Conservation (phyloP, 2,329 filamentous ascomycete genomes). For the Huntiella savannae region DNA sequence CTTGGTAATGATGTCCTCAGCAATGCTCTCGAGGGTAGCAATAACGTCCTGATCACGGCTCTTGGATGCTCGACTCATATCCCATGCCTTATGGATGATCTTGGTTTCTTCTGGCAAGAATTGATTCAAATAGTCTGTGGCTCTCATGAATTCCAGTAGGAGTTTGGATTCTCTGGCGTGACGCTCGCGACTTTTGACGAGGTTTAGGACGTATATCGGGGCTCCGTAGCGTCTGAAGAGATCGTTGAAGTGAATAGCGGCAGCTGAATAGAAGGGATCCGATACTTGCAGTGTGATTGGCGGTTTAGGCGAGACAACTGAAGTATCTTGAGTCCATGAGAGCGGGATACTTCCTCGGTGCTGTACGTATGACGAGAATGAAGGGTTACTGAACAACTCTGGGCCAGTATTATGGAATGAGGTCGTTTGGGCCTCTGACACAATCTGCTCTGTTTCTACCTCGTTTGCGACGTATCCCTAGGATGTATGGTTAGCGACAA, state of each 20-base stretch:
- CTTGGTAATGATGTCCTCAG: conserved; percentile 63
- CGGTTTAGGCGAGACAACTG: conserved; percentile 86
- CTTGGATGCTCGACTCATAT: conserved; percentile 94
- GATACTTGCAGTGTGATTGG: conserved; percentile 90
- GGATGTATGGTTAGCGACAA: background rate
- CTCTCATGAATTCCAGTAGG: conserved; percentile 67
- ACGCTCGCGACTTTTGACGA: conserved; percentile 77
- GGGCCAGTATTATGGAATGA: conserved; percentile 88
- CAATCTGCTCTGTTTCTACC: conserved; percentile 96
- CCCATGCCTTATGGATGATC: conserved; percentile 88
- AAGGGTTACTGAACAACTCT: conserved; percentile 67
- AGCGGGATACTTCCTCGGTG: conserved; percentile 92
- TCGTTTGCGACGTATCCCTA: conserved; percentile 89
- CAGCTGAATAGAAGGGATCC: conserved; percentile 87
- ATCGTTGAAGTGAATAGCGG: conserved; percentile 86
- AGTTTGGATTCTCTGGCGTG: conserved; percentile 84
- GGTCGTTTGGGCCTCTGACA: conserved; percentile 82
- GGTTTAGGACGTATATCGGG: conserved; percentile 76
- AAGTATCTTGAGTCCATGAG: conserved; percentile 94
- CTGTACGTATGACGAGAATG: conserved; percentile 91
- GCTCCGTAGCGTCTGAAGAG: conserved; percentile 84
- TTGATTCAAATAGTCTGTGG: conserved; percentile 83
- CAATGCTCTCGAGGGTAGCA: conserved; percentile 71
- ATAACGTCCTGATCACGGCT: conserved; percentile 87
- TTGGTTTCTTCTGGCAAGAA: conserved; percentile 68